phyloP scores from a whole-genome alignment of 1,284 basidiomycete species.

The Uromyces viciae-fabae region DNA sequence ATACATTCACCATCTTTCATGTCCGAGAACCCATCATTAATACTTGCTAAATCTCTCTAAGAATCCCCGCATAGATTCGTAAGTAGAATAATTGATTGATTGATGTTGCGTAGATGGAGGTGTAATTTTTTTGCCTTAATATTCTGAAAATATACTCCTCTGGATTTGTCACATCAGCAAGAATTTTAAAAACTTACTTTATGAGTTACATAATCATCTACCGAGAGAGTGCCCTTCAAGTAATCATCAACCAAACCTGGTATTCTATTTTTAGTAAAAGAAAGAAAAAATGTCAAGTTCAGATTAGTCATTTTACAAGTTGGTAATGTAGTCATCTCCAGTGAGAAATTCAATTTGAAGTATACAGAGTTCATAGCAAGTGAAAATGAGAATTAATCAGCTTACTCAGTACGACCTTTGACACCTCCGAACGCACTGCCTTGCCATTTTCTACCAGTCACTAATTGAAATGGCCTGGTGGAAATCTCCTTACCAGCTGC shows the following conservation, averaged over 20 bases:
- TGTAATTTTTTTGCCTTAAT: not conserved
- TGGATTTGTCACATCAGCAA: no score
- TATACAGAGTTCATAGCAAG: not conserved
- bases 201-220: constrained; percentile 55
- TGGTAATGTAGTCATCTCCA: not conserved
- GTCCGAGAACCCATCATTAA: constrained; percentile 55
- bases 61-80: no score
- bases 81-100: no score
- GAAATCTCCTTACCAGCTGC: constrained; percentile 92
- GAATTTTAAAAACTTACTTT: constrained; percentile 44
- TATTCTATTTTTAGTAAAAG: constrained; percentile 31
- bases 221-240: constrained; percentile 51
- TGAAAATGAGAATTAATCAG: constrained; percentile 44
- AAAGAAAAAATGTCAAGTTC: no score
- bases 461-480: constrained; percentile 77
- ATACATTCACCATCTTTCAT: constrained; percentile 55
- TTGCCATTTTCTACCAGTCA: constrained; percentile 93
- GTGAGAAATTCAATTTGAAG: not conserved
- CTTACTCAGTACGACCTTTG: constrained; percentile 82
- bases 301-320: no score
- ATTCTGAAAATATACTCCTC: not conserved
- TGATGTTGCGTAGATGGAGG: not conserved
- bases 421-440: constrained; percentile 96
- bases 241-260: constrained; percentile 48
- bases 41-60: constrained; percentile 49